Evolutionary conservation across 306 rosid species (phyloP), one percentile per base, ranked within the genome.

Genomic region (Herpetospermum pedunculosum): DNA sequence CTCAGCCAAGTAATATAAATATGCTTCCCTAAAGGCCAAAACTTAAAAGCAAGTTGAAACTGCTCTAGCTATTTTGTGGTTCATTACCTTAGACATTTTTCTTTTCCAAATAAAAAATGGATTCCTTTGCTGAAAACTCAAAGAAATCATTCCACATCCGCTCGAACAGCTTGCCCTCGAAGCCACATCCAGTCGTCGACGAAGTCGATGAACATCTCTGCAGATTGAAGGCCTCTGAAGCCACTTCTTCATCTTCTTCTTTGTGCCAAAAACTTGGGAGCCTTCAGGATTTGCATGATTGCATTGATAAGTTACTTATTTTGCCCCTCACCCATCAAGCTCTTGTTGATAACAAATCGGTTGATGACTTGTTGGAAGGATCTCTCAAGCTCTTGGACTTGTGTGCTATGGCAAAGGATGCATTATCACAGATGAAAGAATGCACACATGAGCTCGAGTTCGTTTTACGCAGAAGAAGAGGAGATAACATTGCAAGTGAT

Each of bases 131-230:
- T 73, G 9, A 2, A 15, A 73, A 73, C 44, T 18, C 70, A 18
- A 78, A 40, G 32, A 49, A 49, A 30, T 63, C 70, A 38, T 64
- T 6, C 78, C 78, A 76, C 70, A 44, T 30, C 13, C 72, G 77
- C 16, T 79, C 77, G 0, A 72, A 79, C 53, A 82, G 79, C 54
- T 67, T 82, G 72, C 77, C 81, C 11, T 67, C 79, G 46, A 59
- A 54, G 58, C 77, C 83, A 34, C 79, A 79, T 54, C 83, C 72
- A 5, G 11, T 79, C 1, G 9, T 76, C 38, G 11, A 64, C 10
- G 63, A 73, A 55, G 78, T 75, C 8, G 72, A 82, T 11, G 80
- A 72, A 53, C 75, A 73, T 8, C 44, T 80, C 48, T 34, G 75
- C 75, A 59, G 72, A 70, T 69, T 76, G 18, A 58, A 50, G 44